Base-by-base conservation (phyloP, 371 early-diverging fungal species). In the Fennellomyces sp. region DNA sequence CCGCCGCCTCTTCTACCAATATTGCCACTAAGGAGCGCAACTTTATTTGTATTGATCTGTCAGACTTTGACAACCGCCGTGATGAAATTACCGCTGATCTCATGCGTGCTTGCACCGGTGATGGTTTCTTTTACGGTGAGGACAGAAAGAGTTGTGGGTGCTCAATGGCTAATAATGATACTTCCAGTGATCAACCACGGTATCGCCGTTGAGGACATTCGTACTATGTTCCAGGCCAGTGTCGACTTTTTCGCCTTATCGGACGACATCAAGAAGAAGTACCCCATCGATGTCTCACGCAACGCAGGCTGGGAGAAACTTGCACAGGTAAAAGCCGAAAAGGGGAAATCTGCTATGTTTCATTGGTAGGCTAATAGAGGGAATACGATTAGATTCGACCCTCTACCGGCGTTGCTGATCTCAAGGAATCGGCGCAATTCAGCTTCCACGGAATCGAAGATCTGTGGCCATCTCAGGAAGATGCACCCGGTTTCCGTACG, bases 151-250 rank as follows among this genome's bases (percentile, higher is more conserved):
- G 13, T 33, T 33, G 35, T n/a, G n/a, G n/a, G n/a, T n/a, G n/a
- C n/a, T n/a, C n/a, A n/a, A n/a, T n/a, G n/a, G n/a, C n/a, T n/a
- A n/a, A n/a, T n/a, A n/a, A n/a, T n/a, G n/a, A n/a, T n/a, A n/a
- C n/a, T n/a, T n/a, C n/a, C n/a, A 73, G 70, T 73, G 42, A 47
- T 66, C n/a, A 73, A 69, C 28, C 73, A 73, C 60, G 70, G 66
- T 27, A 66, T 73, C 35, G 19, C 61, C 7, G 38, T 69, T 8
- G 56, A 69, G 23, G 62, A 69, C 50, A 69, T 73, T 5, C 66
- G 63, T 15, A 50, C 50, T 29, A 73, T 73, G 69, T 69, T 73
- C 49, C 33, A 66, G 39, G 56, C 63, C 1, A 73, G 70, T 13
- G 64, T 61, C 19, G 58, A 66, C 25, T 73, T 69, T 36, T 73